Evolutionary conservation across 2,329 filamentous ascomycete genomes (phyloP), one percentile per base, ranked within the genome.

Genomic region (Torrubiellomyces zombiae): DNA sequence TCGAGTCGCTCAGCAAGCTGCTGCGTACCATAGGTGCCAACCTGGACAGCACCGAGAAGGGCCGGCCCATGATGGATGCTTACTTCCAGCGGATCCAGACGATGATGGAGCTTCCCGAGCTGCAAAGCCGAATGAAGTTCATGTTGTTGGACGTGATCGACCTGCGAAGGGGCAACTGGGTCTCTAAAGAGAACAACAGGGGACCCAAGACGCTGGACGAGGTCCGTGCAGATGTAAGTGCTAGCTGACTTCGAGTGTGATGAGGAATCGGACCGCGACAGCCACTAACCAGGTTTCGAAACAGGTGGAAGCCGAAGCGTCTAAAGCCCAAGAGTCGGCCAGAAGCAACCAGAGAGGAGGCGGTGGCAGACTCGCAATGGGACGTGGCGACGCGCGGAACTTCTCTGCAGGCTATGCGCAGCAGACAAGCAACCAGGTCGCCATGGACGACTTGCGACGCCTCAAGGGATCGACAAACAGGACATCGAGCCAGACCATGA

Each of bases 111-210:
- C 73, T 80, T 32, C 75, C 76, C 9, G 75, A 78, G 16, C 64
- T 98, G 14, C 75, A 76, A 25, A 94, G 83, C 53, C 76, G 89
- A 61, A 64, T 94, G 38, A 74, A 70, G 47, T 98, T 95, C 58
- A 95, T 98, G 89, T 67, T 98, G 32, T 72, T 95, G 73, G 89
- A 98, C 47, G 69, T 93, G 28, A 50, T 92, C 29, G 89, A 98
- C 48, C 63, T 98, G 36, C 75, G 89, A 38, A 70, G 53, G 45
- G 58, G 62, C 26, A 63, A 67, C 47, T 98, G 89, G 89, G 53
- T 66, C 32, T 83, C 81, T 29, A 94, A 93, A 63, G 82, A 92
- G 47, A 58, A 61, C 27, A 78, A 85, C 56, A 95, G 95, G 63
- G 89, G 89, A 18, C 89, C 89, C 30, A 94, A 94, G 73, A 98